A percentile compares a stretch with the other conserved stretches of the same genome.
phyloP scores from a whole-genome alignment of 73 alveolate species.

The Symbiodinium natans region DNA sequence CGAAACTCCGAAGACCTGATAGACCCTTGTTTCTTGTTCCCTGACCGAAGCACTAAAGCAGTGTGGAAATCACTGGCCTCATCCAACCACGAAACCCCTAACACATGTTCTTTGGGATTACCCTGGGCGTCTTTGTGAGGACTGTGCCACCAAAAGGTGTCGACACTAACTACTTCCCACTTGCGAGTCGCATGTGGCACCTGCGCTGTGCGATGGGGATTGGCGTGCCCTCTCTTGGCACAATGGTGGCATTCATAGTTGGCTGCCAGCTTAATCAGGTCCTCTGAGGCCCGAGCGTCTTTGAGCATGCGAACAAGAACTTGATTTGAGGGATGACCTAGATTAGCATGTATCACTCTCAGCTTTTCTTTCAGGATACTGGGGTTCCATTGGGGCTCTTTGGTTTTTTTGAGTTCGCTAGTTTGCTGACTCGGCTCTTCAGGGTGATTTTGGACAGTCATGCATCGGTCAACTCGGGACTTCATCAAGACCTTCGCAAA shows the following conservation, averaged over 20 bases:
- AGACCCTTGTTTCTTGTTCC: not conserved
- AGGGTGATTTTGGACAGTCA: too few species aligned
- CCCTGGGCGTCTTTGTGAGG: not conserved
- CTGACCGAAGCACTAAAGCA: not conserved
- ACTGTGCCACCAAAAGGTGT: constrained; percentile 24
- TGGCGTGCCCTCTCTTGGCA: not conserved
- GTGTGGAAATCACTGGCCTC: not conserved
- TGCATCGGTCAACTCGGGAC: not conserved
- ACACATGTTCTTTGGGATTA: not conserved
- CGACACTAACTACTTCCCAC: not conserved
- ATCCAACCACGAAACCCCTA: not conserved
- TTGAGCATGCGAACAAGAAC: not conserved
- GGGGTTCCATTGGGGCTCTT: not conserved
- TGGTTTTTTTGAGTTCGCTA: not conserved
- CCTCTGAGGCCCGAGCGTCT: not conserved
- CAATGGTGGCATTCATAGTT: not conserved
- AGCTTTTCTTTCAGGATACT: not conserved
- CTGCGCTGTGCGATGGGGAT: not conserved
- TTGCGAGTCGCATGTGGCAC: not conserved
- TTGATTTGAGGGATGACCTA: not conserved
- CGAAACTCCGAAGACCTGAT: not conserved
- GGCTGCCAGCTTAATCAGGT: not conserved
- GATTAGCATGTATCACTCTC: not conserved
- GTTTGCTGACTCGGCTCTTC: not conserved
- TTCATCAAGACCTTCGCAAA: constrained; percentile 8